Percentiles rank a stretch among this genome's conserved stretches.
These are phyloP conservation scores for Penicillium robsamsonii DNA, from an alignment of 495 filamentous ascomycete species.

Conservation along the genomic window DNA sequence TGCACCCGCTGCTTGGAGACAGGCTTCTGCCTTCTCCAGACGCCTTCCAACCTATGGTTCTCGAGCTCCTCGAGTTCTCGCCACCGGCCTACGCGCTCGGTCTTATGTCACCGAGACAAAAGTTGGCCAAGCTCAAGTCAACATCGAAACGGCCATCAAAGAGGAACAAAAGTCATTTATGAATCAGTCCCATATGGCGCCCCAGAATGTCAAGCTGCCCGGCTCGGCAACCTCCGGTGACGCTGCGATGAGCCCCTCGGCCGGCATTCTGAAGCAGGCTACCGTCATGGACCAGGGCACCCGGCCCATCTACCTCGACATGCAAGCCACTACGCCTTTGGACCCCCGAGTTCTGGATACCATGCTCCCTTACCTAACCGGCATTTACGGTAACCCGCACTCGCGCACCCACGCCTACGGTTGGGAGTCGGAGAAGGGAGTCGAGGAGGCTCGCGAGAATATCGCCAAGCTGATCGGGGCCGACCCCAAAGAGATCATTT, in stretches of 20 bases:
- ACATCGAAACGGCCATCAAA: conserved; percentile 75
- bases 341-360: conserved; percentile 93
- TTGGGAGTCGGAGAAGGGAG: conserved; percentile 94
- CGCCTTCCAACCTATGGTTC: conserved; percentile 48
- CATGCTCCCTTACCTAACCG: conserved; percentile 93
- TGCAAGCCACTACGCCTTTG: conserved; percentile 96
- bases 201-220: conserved; percentile 53
- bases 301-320: conserved; percentile 94
- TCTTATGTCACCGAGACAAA: conserved; percentile 84
- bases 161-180: conserved; percentile 79
- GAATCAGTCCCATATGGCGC: conserved; percentile 63
- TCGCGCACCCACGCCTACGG: conserved; percentile 97
- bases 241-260: conserved; percentile 74
- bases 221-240: conserved; percentile 60
- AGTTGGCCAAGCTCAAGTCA: conserved; percentile 75
- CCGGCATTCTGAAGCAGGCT: conserved; percentile 87
- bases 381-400: conserved; percentile 95
- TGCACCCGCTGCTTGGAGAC: conserved; percentile 69
- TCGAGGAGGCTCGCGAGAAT: conserved; percentile 80
- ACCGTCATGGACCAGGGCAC: conserved; percentile 92
- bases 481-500: conserved; percentile 96
- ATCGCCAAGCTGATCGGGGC: conserved; percentile 87
- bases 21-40: conserved; percentile 68
- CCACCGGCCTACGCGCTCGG: conserved; percentile 42
- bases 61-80: conserved; percentile 46